Evolutionary conservation across 1,284 basidiomycete genomes (phyloP).

Genomic region (Mrakiaceae sp.): DNA sequence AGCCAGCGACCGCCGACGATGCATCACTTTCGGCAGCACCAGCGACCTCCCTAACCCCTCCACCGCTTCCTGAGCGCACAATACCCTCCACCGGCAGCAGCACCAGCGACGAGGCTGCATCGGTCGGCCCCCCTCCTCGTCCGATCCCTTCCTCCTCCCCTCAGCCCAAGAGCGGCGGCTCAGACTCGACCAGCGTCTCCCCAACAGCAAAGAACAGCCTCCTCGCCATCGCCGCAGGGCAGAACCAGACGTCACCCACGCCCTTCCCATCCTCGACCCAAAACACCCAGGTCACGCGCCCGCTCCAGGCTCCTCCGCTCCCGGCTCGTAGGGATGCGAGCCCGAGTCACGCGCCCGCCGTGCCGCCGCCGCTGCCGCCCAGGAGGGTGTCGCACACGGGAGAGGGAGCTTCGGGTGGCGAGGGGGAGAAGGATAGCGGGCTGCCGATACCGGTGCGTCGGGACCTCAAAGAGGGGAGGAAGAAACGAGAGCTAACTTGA

Average conservation of each 20-base stretch:
- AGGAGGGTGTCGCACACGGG: background rate
- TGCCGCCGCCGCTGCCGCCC: background rate
- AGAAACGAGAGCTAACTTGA: too few species aligned
- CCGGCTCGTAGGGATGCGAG: background rate
- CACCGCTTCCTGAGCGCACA: background rate
- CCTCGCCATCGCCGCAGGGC: background rate
- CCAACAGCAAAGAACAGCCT: background rate
- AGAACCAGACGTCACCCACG: background rate
- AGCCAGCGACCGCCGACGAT: background rate
- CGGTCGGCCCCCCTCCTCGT: too few species aligned
- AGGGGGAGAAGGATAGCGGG: background rate
- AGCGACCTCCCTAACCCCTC: background rate
- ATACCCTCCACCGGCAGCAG: background rate
- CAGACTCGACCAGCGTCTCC: background rate
- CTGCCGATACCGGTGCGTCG: background rate
- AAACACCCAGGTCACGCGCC: background rate
- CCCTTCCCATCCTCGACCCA: background rate
- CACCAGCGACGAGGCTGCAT: too few species aligned
- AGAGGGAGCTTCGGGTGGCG: background rate
- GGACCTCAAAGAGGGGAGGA: too few species aligned
- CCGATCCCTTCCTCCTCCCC: background rate
- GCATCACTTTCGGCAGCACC: background rate
- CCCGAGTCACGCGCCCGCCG: background rate
- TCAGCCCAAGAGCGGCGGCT: background rate
- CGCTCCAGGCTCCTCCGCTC: background rate